Conservation (phyloP, 139 green algal species). For the Tetradesmus lagerheimii region DNA sequence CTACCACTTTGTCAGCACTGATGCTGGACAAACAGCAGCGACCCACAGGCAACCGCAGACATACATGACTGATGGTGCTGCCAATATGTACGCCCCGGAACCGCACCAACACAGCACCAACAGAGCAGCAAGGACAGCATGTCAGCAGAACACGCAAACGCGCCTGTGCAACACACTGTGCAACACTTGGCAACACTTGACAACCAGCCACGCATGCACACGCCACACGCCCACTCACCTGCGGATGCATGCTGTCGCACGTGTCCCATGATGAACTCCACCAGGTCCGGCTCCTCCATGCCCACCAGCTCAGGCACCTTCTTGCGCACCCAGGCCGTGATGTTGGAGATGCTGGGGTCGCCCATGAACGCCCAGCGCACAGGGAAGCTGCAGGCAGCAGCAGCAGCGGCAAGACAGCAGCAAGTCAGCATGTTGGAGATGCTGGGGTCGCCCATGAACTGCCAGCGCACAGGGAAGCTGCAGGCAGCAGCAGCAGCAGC, state of each 20-base stretch:
- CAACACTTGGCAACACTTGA: too few relatives aligned
- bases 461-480: constrained; percentile 42
- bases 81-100: too few relatives aligned
- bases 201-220: too few relatives aligned
- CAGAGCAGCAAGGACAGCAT: too few relatives aligned
- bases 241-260: constrained; percentile 54
- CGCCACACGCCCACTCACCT: constrained; percentile 42
- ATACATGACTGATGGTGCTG: too few relatives aligned
- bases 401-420: not conserved
- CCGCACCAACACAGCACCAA: too few relatives aligned
- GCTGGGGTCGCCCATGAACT: constrained; percentile 15
- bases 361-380: constrained; percentile 36
- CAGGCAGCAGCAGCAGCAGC: not conserved
- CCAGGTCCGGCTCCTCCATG: constrained; percentile 71
- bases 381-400: constrained; percentile 27
- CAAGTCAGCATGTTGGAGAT: not conserved
- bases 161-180: too few relatives aligned
- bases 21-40: not conserved
- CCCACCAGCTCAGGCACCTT: constrained; percentile 84
- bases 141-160: too few relatives aligned
- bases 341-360: constrained; percentile 29
- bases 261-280: constrained; percentile 82
- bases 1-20: too few relatives aligned
- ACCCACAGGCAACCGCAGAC: too few relatives aligned
- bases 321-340: constrained; percentile 78